These are phyloP conservation scores for Aspergillus melleus DNA, from an alignment of 2,329 filamentous ascomycete species.

Conservation along the genomic window DNA sequence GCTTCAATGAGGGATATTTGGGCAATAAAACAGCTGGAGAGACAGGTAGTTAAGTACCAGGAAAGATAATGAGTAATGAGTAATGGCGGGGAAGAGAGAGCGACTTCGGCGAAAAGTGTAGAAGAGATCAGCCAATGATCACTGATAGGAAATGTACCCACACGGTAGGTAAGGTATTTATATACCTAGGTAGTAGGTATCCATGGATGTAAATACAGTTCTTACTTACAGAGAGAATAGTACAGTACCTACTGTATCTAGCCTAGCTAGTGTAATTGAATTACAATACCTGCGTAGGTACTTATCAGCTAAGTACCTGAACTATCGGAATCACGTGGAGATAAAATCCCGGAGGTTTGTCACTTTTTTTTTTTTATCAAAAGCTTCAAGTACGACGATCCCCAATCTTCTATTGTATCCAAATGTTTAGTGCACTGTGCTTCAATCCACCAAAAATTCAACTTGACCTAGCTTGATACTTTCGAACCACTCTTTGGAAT, in stretches of 20 bases:
- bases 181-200: no score
- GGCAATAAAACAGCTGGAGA: neutral
- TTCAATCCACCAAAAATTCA: neutral
- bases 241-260: no score
- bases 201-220: no score
- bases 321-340: neutral
- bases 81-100: neutral
- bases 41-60: no score
- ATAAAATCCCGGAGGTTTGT: neutral
- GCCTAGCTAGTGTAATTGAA: neutral
- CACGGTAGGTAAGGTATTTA: neutral
- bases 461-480: neutral
- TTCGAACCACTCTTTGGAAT: neutral
- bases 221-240: no score
- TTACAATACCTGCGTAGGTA: neutral
- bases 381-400: neutral
- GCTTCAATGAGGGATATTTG: neutral
- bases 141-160: neutral
- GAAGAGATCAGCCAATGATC: no score
- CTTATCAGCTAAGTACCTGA: neutral
- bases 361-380: neutral
- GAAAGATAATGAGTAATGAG: neutral
- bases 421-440: neutral
- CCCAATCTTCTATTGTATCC: no score
- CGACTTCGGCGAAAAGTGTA: constrained; percentile 1